These are phyloP conservation scores for Cercospora sp. DNA, from an alignment of 2,329 filamentous ascomycete genomes.

Conservation along the genomic window DNA sequence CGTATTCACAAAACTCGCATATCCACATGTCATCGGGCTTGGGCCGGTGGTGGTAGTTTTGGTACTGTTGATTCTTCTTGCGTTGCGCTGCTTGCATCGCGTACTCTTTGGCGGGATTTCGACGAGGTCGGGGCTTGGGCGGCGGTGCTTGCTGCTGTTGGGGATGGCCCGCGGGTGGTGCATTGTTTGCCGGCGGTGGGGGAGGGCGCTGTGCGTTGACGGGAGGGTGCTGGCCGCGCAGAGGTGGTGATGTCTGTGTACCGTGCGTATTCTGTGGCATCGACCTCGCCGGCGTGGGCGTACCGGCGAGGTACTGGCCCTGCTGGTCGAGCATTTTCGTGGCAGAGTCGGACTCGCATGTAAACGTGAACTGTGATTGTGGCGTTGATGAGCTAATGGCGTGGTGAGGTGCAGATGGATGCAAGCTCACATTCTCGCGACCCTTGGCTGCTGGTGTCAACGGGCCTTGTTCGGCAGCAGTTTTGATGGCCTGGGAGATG, in stretches of 20 bases:
- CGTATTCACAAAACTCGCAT: slow-evolving; percentile 98
- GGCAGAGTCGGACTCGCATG: slow-evolving; percentile 85
- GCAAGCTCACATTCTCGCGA: slow-evolving; percentile 70
- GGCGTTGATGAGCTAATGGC: slow-evolving; percentile 61
- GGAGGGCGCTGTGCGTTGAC: slow-evolving; percentile 24
- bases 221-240: slow-evolving; percentile 22
- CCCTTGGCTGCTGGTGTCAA: slow-evolving; percentile 65
- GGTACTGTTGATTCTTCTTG: slow-evolving; percentile 72
- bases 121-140: slow-evolving; percentile 62
- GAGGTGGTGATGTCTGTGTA: slow-evolving; percentile 36
- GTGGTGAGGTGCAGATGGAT: slow-evolving; percentile 58
- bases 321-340: slow-evolving; percentile 63
- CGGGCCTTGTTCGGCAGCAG: slow-evolving; percentile 68
- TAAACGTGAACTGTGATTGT: slow-evolving; percentile 93
- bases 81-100: slow-evolving; percentile 74
- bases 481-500: slow-evolving; percentile 89
- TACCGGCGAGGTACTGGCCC: slow-evolving; percentile 25
- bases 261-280: slow-evolving; percentile 26
- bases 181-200: slow-evolving; percentile 31
- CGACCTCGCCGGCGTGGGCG: slow-evolving; percentile 23
- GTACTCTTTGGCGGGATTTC: slow-evolving; percentile 67
- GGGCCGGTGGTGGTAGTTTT: slow-evolving; percentile 74
- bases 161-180: slow-evolving; percentile 31
- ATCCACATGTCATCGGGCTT: slow-evolving; percentile 79
- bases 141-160: slow-evolving; percentile 43